Evolutionary conservation across 495 filamentous ascomycete species (phyloP).

Genomic region (Aspergillus conjunctus): DNA sequence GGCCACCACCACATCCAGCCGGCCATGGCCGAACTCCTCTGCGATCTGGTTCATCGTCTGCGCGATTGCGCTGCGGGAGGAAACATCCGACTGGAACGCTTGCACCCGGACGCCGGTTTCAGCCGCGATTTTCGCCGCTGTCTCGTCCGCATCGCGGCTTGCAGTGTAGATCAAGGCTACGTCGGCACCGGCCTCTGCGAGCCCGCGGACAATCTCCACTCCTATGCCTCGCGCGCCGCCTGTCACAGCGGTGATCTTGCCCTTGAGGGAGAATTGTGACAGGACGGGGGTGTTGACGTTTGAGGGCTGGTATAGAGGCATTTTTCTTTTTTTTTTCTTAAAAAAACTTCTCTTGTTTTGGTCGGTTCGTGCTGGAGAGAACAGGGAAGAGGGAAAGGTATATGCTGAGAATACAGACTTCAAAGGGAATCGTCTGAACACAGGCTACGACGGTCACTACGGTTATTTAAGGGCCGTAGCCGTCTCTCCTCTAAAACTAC

Average conservation of each 20-base stretch:
- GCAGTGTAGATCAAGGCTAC: constrained; percentile 8
- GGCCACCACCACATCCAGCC: constrained; percentile 56
- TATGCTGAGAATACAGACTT: not conserved
- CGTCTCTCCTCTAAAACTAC: not conserved
- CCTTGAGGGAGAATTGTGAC: constrained; percentile 5
- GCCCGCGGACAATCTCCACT: constrained; percentile 2
- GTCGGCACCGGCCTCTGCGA: constrained; percentile 16
- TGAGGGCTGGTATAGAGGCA: constrained; percentile 10
- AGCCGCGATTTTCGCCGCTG: constrained; percentile 4
- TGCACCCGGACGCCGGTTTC: constrained; percentile 1
- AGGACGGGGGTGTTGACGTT: not conserved
- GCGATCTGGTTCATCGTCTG: constrained; percentile 26
- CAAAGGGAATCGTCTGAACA: too few species aligned
- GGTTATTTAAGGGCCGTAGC: not conserved
- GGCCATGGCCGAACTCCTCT: constrained; percentile 46
- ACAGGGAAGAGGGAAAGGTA: not conserved
- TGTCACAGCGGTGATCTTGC: constrained; percentile 9
- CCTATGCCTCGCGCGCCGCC: constrained; percentile 5
- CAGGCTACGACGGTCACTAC: not conserved
- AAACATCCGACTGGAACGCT: constrained; percentile 6
- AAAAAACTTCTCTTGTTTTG: not conserved
- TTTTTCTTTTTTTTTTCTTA: not conserved
- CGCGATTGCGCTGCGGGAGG: not conserved
- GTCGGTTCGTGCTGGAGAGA: not conserved
- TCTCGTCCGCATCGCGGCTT: not conserved